Evolutionary conservation across 2,329 filamentous ascomycete genomes (phyloP).

Genomic region (Tolypocladium endophyticum): DNA sequence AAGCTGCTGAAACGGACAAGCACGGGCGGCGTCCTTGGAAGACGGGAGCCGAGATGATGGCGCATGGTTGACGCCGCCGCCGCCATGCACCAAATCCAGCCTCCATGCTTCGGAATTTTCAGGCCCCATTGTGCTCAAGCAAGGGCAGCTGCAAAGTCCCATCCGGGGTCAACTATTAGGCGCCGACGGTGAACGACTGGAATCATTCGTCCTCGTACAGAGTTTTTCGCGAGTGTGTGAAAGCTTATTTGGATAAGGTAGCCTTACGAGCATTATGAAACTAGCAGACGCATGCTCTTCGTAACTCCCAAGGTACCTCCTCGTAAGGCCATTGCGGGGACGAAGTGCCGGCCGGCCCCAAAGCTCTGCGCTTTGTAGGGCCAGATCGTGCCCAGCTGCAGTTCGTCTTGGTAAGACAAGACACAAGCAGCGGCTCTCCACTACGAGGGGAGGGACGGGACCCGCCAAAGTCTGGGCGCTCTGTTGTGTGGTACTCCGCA

Average conservation of each 20-base stretch:
- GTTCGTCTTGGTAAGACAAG: background rate
- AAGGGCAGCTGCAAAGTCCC: background rate
- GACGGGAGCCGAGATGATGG: background rate
- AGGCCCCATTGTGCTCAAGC: background rate
- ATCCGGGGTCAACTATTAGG: background rate
- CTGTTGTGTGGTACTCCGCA: no score
- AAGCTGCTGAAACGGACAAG: background rate
- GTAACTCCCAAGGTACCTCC: no score
- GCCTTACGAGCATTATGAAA: background rate
- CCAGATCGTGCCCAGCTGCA: background rate
- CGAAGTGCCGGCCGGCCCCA: background rate
- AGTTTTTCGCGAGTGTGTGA: background rate
- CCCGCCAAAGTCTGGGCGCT: no score
- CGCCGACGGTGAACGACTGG: no score
- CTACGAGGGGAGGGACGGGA: background rate
- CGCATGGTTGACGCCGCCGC: background rate
- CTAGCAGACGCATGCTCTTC: background rate
- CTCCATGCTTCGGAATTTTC: background rate
- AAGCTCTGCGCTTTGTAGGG: background rate
- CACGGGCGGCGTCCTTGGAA: background rate
- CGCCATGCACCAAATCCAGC: background rate
- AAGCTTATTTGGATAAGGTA: background rate
- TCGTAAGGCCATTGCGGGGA: background rate
- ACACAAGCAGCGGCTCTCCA: background rate
- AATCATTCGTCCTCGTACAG: background rate